Evolutionary conservation across 345 rosid species (phyloP).

Genomic region (Turnera subulata): DNA sequence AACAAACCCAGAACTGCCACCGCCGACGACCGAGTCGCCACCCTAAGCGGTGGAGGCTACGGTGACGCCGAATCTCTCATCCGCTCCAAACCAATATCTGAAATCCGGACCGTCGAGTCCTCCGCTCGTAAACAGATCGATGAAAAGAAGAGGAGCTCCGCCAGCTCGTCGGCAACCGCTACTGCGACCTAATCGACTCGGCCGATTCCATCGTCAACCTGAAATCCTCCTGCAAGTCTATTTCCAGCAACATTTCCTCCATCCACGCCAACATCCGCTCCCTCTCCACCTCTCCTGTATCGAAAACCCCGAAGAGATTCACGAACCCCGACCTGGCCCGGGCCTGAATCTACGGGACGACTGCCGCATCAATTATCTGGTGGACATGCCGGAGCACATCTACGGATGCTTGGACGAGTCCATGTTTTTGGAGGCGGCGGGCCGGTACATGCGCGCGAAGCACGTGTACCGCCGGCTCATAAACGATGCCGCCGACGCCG

Average conservation of each 20-base stretch:
- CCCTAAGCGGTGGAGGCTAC: conserved; percentile 44
- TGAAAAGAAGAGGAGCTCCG: conserved; percentile 93
- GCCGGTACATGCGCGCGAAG: conserved; percentile 74
- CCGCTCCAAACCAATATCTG: conserved; percentile 65
- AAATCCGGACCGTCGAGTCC: conserved; percentile 76
- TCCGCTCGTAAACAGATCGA: conserved; percentile 71
- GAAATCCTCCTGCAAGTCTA: conserved; percentile 77
- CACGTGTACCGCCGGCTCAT: conserved; percentile 59
- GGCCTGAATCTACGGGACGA: conserved; percentile 56
- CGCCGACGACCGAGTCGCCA: conserved; percentile 37
- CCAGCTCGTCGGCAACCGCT: conserved; percentile 81
- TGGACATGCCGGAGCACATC: conserved; percentile 88
- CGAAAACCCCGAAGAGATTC: conserved; percentile 44
- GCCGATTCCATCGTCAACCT: conserved; percentile 86
- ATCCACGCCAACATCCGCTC: conserved; percentile 53
- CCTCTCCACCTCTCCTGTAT: conserved; percentile 50
- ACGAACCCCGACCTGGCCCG: conserved; percentile 29
- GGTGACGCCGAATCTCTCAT: conserved; percentile 85
- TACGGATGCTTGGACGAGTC: conserved; percentile 95
- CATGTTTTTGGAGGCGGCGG: conserved; percentile 83
- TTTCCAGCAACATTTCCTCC: conserved; percentile 60
- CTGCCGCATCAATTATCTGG: conserved; percentile 91
- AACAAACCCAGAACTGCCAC: no score
- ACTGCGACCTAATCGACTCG: conserved; percentile 91
- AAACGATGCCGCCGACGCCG: neutral